Percentiles rank a stretch among this genome's conserved stretches.
phyloP scores from a whole-genome alignment of 805 yeast species.

The Wickerhamiella galacta region DNA sequence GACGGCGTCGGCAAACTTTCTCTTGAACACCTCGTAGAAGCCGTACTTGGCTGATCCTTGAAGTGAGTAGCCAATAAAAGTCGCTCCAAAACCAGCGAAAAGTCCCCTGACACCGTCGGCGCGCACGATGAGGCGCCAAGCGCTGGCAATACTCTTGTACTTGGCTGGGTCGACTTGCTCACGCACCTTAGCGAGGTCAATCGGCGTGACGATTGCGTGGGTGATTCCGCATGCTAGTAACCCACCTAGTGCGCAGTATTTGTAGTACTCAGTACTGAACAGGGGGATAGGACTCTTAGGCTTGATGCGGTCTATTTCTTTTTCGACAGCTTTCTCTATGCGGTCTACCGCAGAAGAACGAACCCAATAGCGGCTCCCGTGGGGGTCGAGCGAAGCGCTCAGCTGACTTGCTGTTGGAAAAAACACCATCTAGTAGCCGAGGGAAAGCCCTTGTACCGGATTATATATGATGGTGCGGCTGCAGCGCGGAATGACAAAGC shows the following conservation, averaged over 20 bases:
- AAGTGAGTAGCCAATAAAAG: constrained; percentile 64
- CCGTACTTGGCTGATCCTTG: constrained; percentile 89
- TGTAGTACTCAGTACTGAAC: background rate
- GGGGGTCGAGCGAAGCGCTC: constrained; percentile 25
- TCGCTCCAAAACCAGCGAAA: constrained; percentile 66
- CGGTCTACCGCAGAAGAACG: constrained; percentile 17
- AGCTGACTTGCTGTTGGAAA: constrained; percentile 25
- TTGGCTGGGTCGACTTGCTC: constrained; percentile 53
- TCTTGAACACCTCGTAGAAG: constrained; percentile 64
- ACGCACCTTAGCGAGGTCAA: constrained; percentile 70
- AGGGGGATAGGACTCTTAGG: constrained; percentile 9
- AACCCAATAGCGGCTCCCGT: constrained; percentile 23
- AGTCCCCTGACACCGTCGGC: constrained; percentile 49
- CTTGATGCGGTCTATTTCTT: constrained; percentile 21
- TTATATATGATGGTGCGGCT: too few species aligned
- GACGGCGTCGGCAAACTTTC: constrained; percentile 38
- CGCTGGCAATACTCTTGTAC: constrained; percentile 50
- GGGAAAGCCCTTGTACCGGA: too few species aligned
- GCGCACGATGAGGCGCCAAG: constrained; percentile 47
- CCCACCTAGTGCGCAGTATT: constrained; percentile 1
- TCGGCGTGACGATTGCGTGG: constrained; percentile 70
- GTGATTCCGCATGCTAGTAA: constrained; percentile 71
- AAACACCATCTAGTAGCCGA: constrained; percentile 23
- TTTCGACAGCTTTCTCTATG: constrained; percentile 20
- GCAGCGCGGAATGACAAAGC: too few species aligned